Conservation (phyloP, 306 rosid genomes). For the Rosa rugosa region DNA sequence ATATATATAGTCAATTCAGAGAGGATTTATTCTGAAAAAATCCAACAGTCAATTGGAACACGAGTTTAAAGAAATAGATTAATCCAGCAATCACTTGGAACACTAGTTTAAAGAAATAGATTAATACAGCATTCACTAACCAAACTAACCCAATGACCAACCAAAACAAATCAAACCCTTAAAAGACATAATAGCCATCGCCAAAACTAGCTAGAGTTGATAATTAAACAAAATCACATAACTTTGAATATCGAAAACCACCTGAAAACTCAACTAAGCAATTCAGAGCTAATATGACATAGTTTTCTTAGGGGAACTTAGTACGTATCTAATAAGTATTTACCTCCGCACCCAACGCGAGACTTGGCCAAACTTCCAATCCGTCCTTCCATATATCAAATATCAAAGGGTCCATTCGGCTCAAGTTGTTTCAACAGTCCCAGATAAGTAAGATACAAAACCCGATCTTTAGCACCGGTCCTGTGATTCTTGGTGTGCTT, state of each 20-base stretch:
- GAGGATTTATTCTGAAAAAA: too few species aligned
- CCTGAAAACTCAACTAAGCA: background rate
- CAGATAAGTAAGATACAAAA: constrained; percentile 23
- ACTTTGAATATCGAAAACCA: background rate
- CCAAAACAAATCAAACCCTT: background rate
- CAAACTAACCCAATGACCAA: background rate
- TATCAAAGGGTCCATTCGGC: constrained; percentile 1
- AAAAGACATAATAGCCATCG: background rate
- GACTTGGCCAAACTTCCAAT: background rate
- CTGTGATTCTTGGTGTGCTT: constrained; percentile 30
- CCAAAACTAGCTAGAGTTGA: background rate
- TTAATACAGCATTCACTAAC: background rate
- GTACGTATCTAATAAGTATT: background rate
- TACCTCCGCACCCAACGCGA: background rate
- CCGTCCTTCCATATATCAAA: background rate
- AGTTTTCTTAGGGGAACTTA: background rate
- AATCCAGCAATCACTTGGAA: background rate
- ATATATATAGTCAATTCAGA: too few species aligned
- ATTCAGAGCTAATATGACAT: background rate
- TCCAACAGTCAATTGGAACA: background rate
- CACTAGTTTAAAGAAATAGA: background rate
- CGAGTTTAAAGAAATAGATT: background rate
- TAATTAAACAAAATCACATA: background rate
- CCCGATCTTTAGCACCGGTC: constrained; percentile 33
- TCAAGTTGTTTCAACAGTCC: constrained; percentile 26